Evolutionary conservation across 2,329 filamentous ascomycete genomes (phyloP), one percentile per base, ranked within the genome.

Genomic region (Madurella fahalii): DNA sequence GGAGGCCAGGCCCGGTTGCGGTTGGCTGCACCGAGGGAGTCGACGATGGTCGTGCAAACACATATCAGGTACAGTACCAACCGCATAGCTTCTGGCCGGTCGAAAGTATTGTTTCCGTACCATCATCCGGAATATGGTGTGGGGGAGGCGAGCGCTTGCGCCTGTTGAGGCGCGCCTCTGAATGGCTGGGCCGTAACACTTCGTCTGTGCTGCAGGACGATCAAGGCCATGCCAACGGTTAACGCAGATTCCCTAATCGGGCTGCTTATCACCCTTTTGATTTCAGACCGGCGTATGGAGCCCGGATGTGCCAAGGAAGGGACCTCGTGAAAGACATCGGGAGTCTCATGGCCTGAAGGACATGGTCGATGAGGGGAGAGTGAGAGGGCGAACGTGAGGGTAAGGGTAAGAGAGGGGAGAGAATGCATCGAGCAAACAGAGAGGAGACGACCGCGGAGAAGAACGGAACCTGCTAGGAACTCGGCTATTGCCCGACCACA

Each of bases 61-160:
- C 51, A 37, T n/a, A 34, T 16, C 8, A n/a, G 55, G 48, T 51
- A 57, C 51, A 32, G 47, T 31, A 20, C 43, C 17, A 25, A 17
- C 30, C 34, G 40, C n/a, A 18, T 12, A 50, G 9, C 4, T 43
- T 13, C 13, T 30, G 44, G 40, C 7, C 25, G 32, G 17, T 30
- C 42, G 11, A 20, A 52, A 34, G 51, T 54, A 54, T 46, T 46
- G 20, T n/a, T 34, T 9, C 37, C 32, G 43, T 47, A 43, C 37
- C 40, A 20, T 40, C n/a, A 12, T 34, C 47, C 17, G 8, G 31
- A 17, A 25, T 16, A 31, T 52, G 46, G 48, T 60, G 56, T 58
- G 58, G 56, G 58, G 52, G 50, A 57, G 53, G 51, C 51, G 53
- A 61, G 60, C 58, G 61, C 61, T 62, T 63, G 59, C 62, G 61